phyloP scores from a whole-genome alignment of 257 asterid species.

The Echites panduratus region DNA sequence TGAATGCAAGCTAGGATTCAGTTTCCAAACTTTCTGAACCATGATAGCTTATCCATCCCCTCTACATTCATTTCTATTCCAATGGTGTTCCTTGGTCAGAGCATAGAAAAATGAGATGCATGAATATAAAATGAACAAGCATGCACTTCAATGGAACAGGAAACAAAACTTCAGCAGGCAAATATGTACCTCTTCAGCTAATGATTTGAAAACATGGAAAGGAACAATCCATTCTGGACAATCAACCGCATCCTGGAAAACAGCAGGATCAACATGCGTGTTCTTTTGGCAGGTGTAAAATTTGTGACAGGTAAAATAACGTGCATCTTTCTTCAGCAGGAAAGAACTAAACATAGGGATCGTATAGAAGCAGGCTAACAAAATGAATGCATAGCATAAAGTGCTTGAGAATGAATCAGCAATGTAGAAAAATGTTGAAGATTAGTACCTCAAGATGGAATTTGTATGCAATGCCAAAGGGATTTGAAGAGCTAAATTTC shows the following conservation, averaged over 20 bases:
- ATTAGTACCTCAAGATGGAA: conserved; percentile 80
- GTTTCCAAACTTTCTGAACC: background rate
- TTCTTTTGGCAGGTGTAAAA: background rate
- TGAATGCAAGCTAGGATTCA: background rate
- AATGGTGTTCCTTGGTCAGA: background rate
- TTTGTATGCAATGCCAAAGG: conserved; percentile 89
- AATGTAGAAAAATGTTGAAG: background rate
- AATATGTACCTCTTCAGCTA: conserved; percentile 81
- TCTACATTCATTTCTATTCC: background rate
- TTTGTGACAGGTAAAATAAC: background rate
- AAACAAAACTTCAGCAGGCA: conserved; percentile 6
- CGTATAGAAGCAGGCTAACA: background rate
- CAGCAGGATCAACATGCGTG: background rate
- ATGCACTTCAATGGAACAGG: background rate
- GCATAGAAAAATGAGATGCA: background rate
- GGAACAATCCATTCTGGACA: conserved; percentile 99
- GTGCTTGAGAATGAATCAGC: background rate
- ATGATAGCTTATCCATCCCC: background rate
- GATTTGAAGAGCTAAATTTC: conserved; percentile 83
- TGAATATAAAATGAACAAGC: background rate
- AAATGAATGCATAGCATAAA: conserved; percentile 4
- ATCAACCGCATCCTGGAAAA: conserved; percentile 90
- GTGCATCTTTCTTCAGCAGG: background rate
- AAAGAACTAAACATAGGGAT: background rate
- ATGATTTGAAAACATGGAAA: conserved; percentile 69